phyloP scores from a whole-genome alignment of 352 stramenopile species.

The Aphanomyces astaci region DNA sequence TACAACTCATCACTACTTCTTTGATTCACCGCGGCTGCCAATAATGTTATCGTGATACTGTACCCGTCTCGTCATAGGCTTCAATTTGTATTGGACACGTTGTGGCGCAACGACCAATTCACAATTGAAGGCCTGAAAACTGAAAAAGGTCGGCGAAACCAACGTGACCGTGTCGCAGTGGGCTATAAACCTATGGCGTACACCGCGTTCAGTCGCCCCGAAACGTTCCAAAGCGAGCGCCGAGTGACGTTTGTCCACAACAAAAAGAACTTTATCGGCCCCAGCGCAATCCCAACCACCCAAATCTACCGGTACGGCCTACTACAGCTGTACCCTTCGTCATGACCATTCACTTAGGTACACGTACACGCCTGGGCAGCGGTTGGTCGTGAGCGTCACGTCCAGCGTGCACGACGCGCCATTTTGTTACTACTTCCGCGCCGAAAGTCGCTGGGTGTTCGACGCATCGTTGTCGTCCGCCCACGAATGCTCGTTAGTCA shows the following conservation, averaged over 20 bases:
- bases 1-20: background rate
- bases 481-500: slow-evolving; percentile 43
- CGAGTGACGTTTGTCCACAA: slow-evolving; percentile 64
- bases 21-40: background rate
- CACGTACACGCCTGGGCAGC: slow-evolving; percentile 33
- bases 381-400: slow-evolving; percentile 64
- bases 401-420: slow-evolving; percentile 66
- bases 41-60: background rate
- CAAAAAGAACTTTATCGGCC: slow-evolving; percentile 85
- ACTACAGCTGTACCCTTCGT: background rate
- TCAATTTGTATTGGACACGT: slow-evolving; percentile 9
- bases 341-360: background rate
- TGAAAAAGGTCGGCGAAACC: slow-evolving; percentile 33
- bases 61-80: background rate
- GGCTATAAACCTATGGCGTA: slow-evolving; percentile 35
- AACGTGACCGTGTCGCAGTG: slow-evolving; percentile 49
- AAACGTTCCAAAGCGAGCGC: slow-evolving; percentile 55
- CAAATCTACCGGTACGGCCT: slow-evolving; percentile 59
- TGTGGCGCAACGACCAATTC: slow-evolving; percentile 17
- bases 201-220: slow-evolving; percentile 43
- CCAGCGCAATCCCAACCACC: slow-evolving; percentile 62
- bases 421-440: slow-evolving; percentile 82
- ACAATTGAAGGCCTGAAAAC: slow-evolving; percentile 10
- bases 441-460: slow-evolving; percentile 81
- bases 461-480: slow-evolving; percentile 33